A percentile compares a stretch with the other conserved stretches of the same genome.
phyloP scores from a whole-genome alignment of 331 rosid genomes.

The Cydonia oblonga region DNA sequence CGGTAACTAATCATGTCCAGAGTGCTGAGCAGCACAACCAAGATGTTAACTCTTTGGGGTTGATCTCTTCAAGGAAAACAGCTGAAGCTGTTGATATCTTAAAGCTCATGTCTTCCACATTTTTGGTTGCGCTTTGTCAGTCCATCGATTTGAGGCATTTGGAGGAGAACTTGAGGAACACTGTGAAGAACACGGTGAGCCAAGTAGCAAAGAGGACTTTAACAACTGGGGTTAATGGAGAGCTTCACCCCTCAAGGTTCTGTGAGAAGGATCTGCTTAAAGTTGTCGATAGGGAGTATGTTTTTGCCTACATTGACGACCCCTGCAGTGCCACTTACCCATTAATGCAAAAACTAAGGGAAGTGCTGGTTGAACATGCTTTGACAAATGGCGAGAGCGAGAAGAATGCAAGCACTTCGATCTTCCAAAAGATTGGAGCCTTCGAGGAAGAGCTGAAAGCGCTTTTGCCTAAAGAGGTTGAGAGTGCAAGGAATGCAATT shows the following conservation, averaged over 20 bases:
- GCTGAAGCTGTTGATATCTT: constrained; percentile 64
- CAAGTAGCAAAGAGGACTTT: constrained; percentile 53
- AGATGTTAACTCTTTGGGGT: constrained; percentile 83
- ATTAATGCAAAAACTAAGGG: constrained; percentile 59
- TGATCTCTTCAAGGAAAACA: constrained; percentile 74
- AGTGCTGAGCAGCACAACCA: constrained; percentile 93
- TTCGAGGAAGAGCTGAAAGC: neutral
- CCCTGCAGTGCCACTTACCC: constrained; percentile 73
- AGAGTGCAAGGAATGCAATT: neutral
- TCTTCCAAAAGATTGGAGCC: neutral
- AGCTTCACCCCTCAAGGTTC: constrained; percentile 77
- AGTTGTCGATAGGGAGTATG: constrained; percentile 62
- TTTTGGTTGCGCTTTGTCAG: constrained; percentile 69
- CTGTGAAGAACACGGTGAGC: constrained; percentile 57
- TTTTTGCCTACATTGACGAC: constrained; percentile 58
- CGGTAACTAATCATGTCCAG: constrained; percentile 77
- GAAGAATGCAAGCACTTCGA: neutral
- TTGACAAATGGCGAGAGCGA: constrained; percentile 20
- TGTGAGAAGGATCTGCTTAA: constrained; percentile 70
- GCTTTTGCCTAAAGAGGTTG: neutral
- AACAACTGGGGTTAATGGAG: constrained; percentile 50
- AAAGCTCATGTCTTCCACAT: constrained; percentile 76
- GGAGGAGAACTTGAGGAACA: constrained; percentile 70
- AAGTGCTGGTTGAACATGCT: constrained; percentile 72
- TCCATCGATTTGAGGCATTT: constrained; percentile 82